These are phyloP conservation scores for Kwoniella newhampshirensis DNA, from an alignment of 768 basidiomycete genomes.

Conservation along the genomic window DNA sequence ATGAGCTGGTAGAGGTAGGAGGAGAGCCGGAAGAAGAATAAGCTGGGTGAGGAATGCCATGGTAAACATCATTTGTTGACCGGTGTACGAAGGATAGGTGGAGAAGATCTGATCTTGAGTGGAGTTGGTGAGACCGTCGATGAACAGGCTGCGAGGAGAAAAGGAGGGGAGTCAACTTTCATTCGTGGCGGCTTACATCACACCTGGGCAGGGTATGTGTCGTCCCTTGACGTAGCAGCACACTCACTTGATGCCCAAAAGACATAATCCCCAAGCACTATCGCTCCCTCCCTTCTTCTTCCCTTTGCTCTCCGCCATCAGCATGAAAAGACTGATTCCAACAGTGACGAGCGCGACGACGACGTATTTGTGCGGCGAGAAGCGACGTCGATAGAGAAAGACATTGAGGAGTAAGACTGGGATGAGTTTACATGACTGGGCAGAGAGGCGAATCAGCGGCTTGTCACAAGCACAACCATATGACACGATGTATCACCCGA, in stretches of 20 bases:
- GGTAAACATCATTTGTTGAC: constrained; percentile 99
- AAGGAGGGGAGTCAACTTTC: neutral
- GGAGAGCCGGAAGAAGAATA: constrained; percentile 66
- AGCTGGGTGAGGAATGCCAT: constrained; percentile 84
- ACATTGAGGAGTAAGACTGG: constrained; percentile 95
- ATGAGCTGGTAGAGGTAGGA: constrained; percentile 58
- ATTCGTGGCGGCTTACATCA: neutral
- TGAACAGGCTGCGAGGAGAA: constrained; percentile 65
- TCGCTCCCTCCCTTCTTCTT: constrained; percentile 57
- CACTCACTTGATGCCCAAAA: constrained; percentile 54
- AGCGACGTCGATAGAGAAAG: constrained; percentile 84
- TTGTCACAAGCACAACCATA: neutral
- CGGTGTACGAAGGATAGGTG: constrained; percentile 65
- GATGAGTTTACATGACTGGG: constrained; percentile 88
- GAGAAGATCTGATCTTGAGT: constrained; percentile 97
- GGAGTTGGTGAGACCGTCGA: constrained; percentile 92
- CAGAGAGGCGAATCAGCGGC: constrained; percentile 1
- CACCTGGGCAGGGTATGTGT: neutral
- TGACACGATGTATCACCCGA: no score
- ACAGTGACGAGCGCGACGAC: constrained; percentile 89
- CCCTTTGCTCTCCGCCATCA: constrained; percentile 56
- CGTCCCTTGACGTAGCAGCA: neutral
- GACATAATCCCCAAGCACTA: constrained; percentile 56
- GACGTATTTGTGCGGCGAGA: constrained; percentile 90
- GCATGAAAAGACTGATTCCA: constrained; percentile 94